Percentiles rank a stretch among this genome's conserved stretches.
These are phyloP conservation scores for Sporopachydermia cereana DNA, from an alignment of 1,139 yeast species.

Conservation along the genomic window DNA sequence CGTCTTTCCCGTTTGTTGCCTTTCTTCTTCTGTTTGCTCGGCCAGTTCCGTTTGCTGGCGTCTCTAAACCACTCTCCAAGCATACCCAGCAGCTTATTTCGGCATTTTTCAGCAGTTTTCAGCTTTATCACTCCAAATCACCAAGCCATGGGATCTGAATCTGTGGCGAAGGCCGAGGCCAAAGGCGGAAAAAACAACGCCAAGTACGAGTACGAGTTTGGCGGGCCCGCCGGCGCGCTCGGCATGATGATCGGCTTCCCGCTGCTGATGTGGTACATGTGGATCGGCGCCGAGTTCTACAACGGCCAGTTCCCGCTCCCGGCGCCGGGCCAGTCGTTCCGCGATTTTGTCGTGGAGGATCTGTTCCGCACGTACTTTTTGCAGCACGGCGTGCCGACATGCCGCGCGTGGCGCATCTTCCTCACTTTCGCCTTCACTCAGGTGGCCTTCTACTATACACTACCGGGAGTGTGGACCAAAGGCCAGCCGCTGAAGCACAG, in stretches of 20 bases:
- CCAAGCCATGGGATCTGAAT: conserved; percentile 32
- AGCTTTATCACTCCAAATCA: no score
- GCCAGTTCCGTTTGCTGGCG: no score
- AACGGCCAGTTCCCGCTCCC: conserved; percentile 68
- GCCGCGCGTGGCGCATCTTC: conserved; percentile 57
- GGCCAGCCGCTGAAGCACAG: conserved; percentile 86
- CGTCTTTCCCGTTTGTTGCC: no score
- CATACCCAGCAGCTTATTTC: not conserved
- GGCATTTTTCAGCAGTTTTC: no score
- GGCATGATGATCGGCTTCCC: conserved; percentile 97
- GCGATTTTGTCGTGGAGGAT: conserved; percentile 38
- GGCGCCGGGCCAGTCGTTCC: conserved; percentile 42
- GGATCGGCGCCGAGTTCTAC: conserved; percentile 80
- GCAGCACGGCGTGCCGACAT: conserved; percentile 58
- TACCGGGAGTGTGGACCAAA: conserved; percentile 92
- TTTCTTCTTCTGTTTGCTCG: no score
- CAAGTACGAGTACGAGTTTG: conserved; percentile 65
- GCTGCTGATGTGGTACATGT: conserved; percentile 88
- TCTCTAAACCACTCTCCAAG: not conserved
- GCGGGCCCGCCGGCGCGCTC: conserved; percentile 84
- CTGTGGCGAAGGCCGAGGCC: conserved; percentile 37
- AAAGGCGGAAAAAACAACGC: conserved; percentile 25
- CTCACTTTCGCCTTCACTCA: conserved; percentile 62
- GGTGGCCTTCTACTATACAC: conserved; percentile 62
- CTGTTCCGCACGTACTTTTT: conserved; percentile 33